Percentiles rank a stretch among this genome's conserved stretches.
These are phyloP conservation scores for Boeremia exigua DNA, from an alignment of 2,329 filamentous ascomycete species.

Conservation along the genomic window DNA sequence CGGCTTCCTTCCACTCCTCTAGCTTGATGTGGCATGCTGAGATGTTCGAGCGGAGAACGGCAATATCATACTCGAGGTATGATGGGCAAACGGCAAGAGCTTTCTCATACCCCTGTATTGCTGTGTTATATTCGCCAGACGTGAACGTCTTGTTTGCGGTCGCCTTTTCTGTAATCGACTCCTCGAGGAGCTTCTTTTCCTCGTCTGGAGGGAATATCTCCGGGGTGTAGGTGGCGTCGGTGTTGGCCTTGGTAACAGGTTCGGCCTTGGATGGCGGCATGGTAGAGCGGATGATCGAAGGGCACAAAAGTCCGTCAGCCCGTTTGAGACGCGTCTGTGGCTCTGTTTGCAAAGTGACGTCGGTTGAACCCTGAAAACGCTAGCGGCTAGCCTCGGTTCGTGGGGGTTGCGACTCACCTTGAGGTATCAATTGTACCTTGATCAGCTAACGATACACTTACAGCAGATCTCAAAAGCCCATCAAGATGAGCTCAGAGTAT, in stretches of 20 bases:
- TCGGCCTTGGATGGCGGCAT: conserved; percentile 19
- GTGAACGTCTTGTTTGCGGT: conserved; percentile 82
- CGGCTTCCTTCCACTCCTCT: conserved; percentile 82
- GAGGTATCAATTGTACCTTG: neutral
- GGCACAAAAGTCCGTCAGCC: neutral
- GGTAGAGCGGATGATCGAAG: neutral
- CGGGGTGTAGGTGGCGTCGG: conserved; percentile 17
- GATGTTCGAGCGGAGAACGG: conserved; percentile 87
- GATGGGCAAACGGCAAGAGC: conserved; percentile 79
- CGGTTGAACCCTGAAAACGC: conserved; percentile 16
- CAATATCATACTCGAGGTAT: conserved; percentile 86
- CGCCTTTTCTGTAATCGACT: conserved; percentile 75
- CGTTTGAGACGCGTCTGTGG: neutral
- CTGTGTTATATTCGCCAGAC: conserved; percentile 73
- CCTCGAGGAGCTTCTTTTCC: conserved; percentile 63
- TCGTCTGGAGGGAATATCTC: conserved; percentile 43
- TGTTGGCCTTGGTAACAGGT: conserved; percentile 2
- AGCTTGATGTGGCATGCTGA: conserved; percentile 87
- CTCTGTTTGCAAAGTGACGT: conserved; percentile 34
- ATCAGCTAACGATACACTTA: neutral
- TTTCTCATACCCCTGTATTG: conserved; percentile 81
- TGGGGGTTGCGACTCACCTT: conserved; percentile 27
- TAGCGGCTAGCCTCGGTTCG: conserved; percentile 24
- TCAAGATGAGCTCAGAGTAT: conserved; percentile 28
- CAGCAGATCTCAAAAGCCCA: neutral